Conservation (phyloP, 768 basidiomycete genomes). For the Gymnopilus dilepis region DNA sequence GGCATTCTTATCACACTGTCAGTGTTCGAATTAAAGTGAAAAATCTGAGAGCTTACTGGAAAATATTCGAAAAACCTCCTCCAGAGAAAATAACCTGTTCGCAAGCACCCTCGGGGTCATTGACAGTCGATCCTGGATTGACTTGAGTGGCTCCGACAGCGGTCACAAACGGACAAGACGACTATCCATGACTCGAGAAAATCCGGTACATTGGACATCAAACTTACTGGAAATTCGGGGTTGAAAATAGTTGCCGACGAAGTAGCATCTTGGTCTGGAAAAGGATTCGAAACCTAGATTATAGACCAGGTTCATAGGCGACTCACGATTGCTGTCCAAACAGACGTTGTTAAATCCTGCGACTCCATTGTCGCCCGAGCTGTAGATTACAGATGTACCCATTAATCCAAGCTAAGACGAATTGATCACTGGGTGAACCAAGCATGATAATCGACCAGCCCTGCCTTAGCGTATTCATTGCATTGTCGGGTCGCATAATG, state of each 20-base stretch:
- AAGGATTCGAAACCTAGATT: neutral
- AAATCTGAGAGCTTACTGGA: conserved; percentile 23
- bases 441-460: neutral
- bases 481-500: conserved; percentile 42
- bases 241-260: conserved; percentile 28
- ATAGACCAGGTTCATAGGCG: neutral
- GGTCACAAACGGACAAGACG: conserved; percentile 54
- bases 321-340: conserved; percentile 47
- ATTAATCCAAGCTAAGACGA: conserved; percentile 36
- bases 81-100: conserved; percentile 52
- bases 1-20: conserved; percentile 39
- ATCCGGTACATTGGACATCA: no score
- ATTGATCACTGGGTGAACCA: conserved; percentile 25
- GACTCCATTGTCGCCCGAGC: conserved; percentile 42
- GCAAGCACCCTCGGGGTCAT: conserved; percentile 51
- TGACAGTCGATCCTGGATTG: conserved; percentile 46
- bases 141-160: conserved; percentile 59
- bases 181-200: conserved; percentile 23
- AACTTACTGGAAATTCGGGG: conserved; percentile 31
- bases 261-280: conserved; percentile 27
- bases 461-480: conserved; percentile 38
- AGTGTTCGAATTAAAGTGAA: neutral
- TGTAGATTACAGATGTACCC: conserved; percentile 43
- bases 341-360: conserved; percentile 41
- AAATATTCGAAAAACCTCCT: conserved; percentile 56